phyloP scores from a whole-genome alignment of 495 filamentous ascomycete species.

The Lophiostoma macrostomum region DNA sequence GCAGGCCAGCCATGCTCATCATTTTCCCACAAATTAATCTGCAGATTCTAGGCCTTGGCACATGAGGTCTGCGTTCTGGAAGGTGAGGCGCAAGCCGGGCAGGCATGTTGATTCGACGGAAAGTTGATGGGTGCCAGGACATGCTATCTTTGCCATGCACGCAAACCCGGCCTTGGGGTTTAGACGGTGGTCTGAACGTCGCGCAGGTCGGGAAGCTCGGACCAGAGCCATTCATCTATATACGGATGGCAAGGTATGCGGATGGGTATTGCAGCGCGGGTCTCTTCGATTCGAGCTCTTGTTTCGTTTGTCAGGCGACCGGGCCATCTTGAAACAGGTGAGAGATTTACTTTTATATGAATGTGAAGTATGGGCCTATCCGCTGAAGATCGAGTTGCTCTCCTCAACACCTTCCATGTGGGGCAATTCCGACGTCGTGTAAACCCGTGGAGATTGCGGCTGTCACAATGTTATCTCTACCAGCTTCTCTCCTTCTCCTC shows the following conservation, averaged over 20 bases:
- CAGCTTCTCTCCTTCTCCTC: too few species aligned
- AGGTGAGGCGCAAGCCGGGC: neutral
- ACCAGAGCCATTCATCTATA: slow-evolving; percentile 6
- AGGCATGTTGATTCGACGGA: slow-evolving; percentile 15
- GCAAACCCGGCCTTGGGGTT: slow-evolving; percentile 22
- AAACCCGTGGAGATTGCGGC: too few species aligned
- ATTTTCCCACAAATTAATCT: slow-evolving; percentile 31
- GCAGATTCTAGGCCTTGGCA: neutral
- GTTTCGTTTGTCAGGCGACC: neutral
- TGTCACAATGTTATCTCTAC: too few species aligned
- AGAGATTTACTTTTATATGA: too few species aligned
- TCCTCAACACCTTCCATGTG: too few species aligned
- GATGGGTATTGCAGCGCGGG: too few species aligned
- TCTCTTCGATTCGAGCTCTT: neutral
- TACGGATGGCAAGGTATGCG: neutral
- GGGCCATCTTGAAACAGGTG: too few species aligned
- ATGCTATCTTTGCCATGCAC: neutral
- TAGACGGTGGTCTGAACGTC: neutral
- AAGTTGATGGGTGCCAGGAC: neutral
- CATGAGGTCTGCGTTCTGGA: slow-evolving; percentile 6
- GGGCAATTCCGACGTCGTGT: too few species aligned
- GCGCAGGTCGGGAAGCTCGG: neutral
- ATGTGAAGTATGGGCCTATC: too few species aligned
- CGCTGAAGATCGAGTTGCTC: too few species aligned
- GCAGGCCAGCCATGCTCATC: neutral